These are phyloP conservation scores for Colletotrichum orchidophilum DNA, from an alignment of 2,329 filamentous ascomycete species.

Conservation along the genomic window DNA sequence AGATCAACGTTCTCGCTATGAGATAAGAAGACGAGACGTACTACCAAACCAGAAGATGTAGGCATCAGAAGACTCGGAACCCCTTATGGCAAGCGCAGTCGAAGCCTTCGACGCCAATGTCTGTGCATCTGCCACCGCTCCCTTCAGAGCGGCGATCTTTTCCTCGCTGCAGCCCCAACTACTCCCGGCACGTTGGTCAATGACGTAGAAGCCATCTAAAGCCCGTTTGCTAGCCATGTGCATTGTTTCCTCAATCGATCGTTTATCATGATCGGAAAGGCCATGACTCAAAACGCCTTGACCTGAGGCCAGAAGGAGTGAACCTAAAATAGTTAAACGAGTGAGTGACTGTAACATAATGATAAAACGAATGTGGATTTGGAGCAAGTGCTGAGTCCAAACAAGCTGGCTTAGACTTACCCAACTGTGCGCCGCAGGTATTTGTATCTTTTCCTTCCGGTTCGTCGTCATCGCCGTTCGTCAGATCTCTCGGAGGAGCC, in stretches of 20 bases:
- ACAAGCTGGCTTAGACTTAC: neutral
- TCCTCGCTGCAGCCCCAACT: neutral
- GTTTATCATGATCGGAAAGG: neutral
- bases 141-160: neutral
- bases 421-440: neutral
- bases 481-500: neutral
- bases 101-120: neutral
- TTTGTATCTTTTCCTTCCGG: neutral
- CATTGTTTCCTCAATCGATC: neutral
- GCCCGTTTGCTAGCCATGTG: neutral
- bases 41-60: constrained; percentile 9
- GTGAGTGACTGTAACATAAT: neutral
- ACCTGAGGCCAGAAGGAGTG: neutral
- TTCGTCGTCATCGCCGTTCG: neutral
- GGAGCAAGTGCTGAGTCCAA: neutral
- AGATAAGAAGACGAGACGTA: neutral
- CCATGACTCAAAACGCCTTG: neutral
- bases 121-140: neutral
- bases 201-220: constrained; percentile 2
- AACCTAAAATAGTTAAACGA: neutral
- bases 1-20: neutral
- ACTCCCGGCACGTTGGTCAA: neutral
- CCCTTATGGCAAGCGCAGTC: neutral
- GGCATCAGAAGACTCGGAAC: neutral
- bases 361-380: neutral